phyloP scores from a whole-genome alignment of 176 grass and related monocot genomes.

The Dactylis glomerata region DNA sequence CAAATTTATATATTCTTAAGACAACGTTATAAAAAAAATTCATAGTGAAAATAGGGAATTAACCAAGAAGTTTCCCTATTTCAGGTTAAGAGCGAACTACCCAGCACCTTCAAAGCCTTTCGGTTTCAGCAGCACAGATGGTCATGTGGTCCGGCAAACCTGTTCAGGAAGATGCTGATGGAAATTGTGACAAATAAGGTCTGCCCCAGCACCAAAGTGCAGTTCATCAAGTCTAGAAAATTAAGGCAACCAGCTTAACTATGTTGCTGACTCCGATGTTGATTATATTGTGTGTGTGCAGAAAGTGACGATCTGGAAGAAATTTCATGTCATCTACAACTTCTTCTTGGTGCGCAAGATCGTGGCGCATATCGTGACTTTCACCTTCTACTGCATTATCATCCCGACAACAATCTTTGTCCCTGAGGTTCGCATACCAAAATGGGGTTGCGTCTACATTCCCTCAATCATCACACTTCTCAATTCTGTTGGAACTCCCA shows the following conservation, averaged over 20 bases:
- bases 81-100: slow-evolving; percentile 85
- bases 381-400: slow-evolving; percentile 72
- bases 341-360: slow-evolving; percentile 81
- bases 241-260: not conserved
- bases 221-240: not conserved
- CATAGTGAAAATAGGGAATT: not conserved
- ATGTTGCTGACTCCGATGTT: slow-evolving; percentile 16
- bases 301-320: slow-evolving; percentile 90
- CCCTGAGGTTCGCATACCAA: slow-evolving; percentile 75
- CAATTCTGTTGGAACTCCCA: slow-evolving; percentile 80
- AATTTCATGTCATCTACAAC: slow-evolving; percentile 87
- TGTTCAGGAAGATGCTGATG: slow-evolving; percentile 69
- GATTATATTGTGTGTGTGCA: slow-evolving; percentile 19
- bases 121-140: slow-evolving; percentile 87
- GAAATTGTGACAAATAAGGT: slow-evolving; percentile 85
- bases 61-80: not conserved
- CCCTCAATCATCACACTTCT: slow-evolving; percentile 74
- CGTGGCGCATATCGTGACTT: slow-evolving; percentile 64
- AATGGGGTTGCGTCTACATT: slow-evolving; percentile 75
- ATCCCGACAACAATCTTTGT: slow-evolving; percentile 73
- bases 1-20: not conserved
- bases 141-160: slow-evolving; percentile 75
- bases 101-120: slow-evolving; percentile 87
- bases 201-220: not conserved
- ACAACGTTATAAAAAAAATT: not conserved